These are phyloP conservation scores for Chlamydomonas incerta DNA, from an alignment of 139 green algal species.

Conservation along the genomic window DNA sequence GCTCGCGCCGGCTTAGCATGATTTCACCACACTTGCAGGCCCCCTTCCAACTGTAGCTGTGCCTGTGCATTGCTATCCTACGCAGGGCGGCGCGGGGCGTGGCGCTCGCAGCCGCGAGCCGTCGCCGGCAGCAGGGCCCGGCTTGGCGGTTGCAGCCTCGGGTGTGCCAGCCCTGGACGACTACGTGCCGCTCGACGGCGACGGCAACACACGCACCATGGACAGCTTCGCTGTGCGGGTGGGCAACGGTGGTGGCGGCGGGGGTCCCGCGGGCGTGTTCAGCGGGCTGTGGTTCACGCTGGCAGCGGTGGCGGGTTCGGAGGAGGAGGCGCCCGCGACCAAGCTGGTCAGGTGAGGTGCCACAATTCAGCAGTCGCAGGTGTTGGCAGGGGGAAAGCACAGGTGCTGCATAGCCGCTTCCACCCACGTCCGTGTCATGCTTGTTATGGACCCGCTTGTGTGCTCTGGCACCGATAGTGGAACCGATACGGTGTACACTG, in stretches of 20 bases:
- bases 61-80: too few relatives aligned
- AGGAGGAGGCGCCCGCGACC: not conserved
- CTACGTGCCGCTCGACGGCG: slow-evolving; percentile 9
- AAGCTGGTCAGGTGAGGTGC: slow-evolving; percentile 15
- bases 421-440: too few relatives aligned
- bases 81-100: too few relatives aligned
- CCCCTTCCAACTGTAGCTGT: too few relatives aligned
- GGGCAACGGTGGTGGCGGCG: not conserved
- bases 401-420: too few relatives aligned
- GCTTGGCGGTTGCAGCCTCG: not conserved
- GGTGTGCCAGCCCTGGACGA: slow-evolving; percentile 2
- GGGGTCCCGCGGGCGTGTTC: not conserved
- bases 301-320: slow-evolving; percentile 1
- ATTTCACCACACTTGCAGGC: too few relatives aligned
- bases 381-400: too few relatives aligned
- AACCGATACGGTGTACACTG: too few relatives aligned
- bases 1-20: too few relatives aligned
- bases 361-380: too few relatives aligned
- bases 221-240: not conserved
- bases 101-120: not conserved
- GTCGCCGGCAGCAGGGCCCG: not conserved
- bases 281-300: slow-evolving; percentile 36
- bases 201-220: not conserved
- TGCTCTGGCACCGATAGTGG: too few relatives aligned
- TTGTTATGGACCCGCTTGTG: too few relatives aligned